These are phyloP conservation scores for Stellera chamaejasme DNA, from an alignment of 345 rosid genomes.

Conservation along the genomic window DNA sequence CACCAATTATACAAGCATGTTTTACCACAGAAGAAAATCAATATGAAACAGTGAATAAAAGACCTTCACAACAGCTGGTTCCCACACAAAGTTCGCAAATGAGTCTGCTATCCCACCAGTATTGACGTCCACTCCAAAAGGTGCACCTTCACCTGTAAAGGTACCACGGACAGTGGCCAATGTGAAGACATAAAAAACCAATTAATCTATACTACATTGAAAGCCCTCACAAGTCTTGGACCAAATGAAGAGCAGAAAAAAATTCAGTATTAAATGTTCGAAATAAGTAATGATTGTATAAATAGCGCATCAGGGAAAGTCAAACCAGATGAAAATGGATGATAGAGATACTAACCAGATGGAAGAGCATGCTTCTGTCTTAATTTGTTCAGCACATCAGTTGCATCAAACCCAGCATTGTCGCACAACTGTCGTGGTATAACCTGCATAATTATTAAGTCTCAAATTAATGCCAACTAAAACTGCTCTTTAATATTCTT, in stretches of 20 bases:
- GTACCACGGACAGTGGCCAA: neutral
- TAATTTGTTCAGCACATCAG: conserved; percentile 93
- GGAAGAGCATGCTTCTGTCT: conserved; percentile 94
- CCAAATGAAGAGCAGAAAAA: neutral
- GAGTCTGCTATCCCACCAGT: conserved; percentile 96
- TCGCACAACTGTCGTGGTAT: conserved; percentile 96
- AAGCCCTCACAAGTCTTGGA: neutral
- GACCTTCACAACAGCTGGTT: conserved; percentile 97
- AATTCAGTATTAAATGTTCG: neutral
- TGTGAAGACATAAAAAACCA: neutral
- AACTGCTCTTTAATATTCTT: neutral
- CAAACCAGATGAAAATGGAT: neutral
- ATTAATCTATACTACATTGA: too few species aligned
- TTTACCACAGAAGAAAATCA: neutral
- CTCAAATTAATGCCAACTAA: conserved; percentile 1
- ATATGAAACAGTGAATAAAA: conserved; percentile 2
- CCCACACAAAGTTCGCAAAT: conserved; percentile 97
- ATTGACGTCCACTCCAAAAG: conserved; percentile 91
- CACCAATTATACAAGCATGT: neutral
- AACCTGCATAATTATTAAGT: conserved; percentile 39
- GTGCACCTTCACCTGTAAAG: conserved; percentile 76
- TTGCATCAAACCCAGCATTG: conserved; percentile 99
- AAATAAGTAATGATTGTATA: neutral
- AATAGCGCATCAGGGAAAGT: conserved; percentile 1
- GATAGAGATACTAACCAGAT: conserved; percentile 45